Base-by-base conservation (phyloP, 768 basidiomycete species). In the Guyanaporus albipodus region DNA sequence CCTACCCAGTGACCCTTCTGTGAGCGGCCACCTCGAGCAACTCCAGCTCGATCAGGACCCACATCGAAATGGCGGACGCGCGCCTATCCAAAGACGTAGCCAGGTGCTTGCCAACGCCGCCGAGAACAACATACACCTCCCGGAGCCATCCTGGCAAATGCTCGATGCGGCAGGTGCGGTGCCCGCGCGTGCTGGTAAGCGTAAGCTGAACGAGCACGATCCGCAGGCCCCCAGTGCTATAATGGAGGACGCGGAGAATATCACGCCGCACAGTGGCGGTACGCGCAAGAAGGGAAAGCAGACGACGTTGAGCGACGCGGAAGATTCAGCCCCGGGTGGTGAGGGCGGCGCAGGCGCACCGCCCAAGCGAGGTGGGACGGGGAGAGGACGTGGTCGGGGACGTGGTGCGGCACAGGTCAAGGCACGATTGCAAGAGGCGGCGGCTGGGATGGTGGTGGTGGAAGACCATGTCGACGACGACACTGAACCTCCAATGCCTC, bases 141-240 rank as follows among this genome's bases (percentile, higher is more conserved):
- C 71, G 0, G 75, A 78, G 50, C 81, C 80, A 18, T 76, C 79
- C 21, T 72, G 68, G 63, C 80, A 84, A 56, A 80, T 84, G 77
- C 70, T 80, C 12, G 60, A 54, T 36, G 47, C 49, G 44, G 57
- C 53, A 49, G 52, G 58, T 56, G 54, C 50, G 49, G 43, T 27
- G 34, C 51, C 56, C 36, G 50, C 49, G 32, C 67, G 65, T 52
- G 55, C 56, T 49, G 68, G 48, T 21, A 73, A 73, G 62, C 70
- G 71, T 42, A 72, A 69, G 64, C 58, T 67, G 23, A 59, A 55
- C 38, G 62, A 56, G 46, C 54, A 60, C 48, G 62, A 46, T 34
- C 42, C 21, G 38, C 60, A 49, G 48, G 10, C 49, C 46, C 66
- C 40, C 68, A 66, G 54, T 61, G 46, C 61, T 60, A 26, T 49